phyloP scores from a whole-genome alignment of 2,329 filamentous ascomycete genomes.

The Amesomyces nigricolor region DNA sequence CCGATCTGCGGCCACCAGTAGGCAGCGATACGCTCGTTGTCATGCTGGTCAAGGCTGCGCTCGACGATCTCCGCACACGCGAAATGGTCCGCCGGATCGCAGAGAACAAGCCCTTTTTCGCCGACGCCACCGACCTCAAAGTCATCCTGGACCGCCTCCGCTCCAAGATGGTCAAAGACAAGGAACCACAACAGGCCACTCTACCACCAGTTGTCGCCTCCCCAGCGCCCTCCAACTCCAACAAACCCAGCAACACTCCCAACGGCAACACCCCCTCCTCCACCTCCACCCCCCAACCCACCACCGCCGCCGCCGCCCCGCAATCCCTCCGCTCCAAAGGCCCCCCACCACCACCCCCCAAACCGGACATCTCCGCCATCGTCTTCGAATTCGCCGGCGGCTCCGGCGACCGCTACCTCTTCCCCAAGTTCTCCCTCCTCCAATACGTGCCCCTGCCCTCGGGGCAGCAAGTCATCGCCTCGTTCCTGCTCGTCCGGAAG shows the following conservation, averaged over 20 bases:
- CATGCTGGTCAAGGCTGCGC: constrained; percentile 49
- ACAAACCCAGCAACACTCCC: constrained; percentile 18
- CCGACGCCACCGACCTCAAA: constrained; percentile 51
- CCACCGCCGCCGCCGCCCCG: constrained; percentile 29
- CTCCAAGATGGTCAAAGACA: constrained; percentile 38
- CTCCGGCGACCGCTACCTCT: constrained; percentile 68
- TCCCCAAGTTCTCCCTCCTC: constrained; percentile 71
- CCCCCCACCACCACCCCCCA: constrained; percentile 44
- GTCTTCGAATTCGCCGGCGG: constrained; percentile 64
- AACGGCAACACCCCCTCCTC: constrained; percentile 18
- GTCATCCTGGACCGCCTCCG: constrained; percentile 44
- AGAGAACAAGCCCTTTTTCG: constrained; percentile 44
- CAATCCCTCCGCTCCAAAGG: constrained; percentile 58
- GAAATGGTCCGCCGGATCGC: constrained; percentile 51
- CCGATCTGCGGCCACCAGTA: constrained; percentile 47
- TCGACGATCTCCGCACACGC: constrained; percentile 46
- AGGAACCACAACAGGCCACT: constrained; percentile 24
- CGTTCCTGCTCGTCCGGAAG: constrained; percentile 71
- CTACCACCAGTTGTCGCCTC: constrained; percentile 17
- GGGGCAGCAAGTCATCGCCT: constrained; percentile 61
- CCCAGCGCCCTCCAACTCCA: constrained; percentile 15
- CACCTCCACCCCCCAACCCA: constrained; percentile 8
- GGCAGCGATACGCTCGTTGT: constrained; percentile 53
- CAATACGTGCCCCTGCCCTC: constrained; percentile 53
- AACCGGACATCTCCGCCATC: constrained; percentile 59